Conservation (phyloP, 305 asterid species). For the Fraxinus velutina region DNA sequence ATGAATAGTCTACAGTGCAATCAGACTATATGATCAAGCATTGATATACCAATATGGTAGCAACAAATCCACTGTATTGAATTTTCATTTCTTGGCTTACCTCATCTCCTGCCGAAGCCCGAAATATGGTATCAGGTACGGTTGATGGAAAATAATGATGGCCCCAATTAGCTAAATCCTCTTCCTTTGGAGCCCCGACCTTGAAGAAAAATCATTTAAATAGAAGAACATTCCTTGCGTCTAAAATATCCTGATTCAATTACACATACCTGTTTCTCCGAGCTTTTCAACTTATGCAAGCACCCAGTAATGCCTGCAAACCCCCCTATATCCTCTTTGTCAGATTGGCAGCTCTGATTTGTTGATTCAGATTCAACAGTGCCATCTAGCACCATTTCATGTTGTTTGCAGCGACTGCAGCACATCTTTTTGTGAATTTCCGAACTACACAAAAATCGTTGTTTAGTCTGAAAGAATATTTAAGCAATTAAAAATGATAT, state of each 20-base stretch:
- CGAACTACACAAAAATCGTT: constrained; percentile 48
- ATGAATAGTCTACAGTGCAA: not conserved
- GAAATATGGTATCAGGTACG: constrained; percentile 81
- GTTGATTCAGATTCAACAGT: constrained; percentile 29
- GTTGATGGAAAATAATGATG: constrained; percentile 81
- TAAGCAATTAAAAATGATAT: not conserved
- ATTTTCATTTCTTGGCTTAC: constrained; percentile 34
- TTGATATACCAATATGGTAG: not conserved
- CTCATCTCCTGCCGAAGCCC: constrained; percentile 94
- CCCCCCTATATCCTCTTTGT: constrained; percentile 86
- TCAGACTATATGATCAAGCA: constrained; percentile 12
- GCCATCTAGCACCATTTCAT: constrained; percentile 34
- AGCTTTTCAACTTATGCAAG: constrained; percentile 53
- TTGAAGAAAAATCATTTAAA: constrained; percentile 26
- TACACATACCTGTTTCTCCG: constrained; percentile 65
- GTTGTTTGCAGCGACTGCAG: constrained; percentile 64
- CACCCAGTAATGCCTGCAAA: constrained; percentile 80
- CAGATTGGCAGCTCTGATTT: constrained; percentile 33
- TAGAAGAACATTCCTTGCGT: constrained; percentile 14
- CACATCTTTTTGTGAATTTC: constrained; percentile 90
- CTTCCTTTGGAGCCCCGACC: constrained; percentile 96
- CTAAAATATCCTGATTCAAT: constrained; percentile 15
- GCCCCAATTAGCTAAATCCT: constrained; percentile 87
- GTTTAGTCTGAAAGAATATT: constrained; percentile 15
- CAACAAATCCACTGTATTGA: constrained; percentile 8